These are phyloP conservation scores for Mucor plumbeus DNA, from an alignment of 371 early-diverging fungal species.

Conservation along the genomic window DNA sequence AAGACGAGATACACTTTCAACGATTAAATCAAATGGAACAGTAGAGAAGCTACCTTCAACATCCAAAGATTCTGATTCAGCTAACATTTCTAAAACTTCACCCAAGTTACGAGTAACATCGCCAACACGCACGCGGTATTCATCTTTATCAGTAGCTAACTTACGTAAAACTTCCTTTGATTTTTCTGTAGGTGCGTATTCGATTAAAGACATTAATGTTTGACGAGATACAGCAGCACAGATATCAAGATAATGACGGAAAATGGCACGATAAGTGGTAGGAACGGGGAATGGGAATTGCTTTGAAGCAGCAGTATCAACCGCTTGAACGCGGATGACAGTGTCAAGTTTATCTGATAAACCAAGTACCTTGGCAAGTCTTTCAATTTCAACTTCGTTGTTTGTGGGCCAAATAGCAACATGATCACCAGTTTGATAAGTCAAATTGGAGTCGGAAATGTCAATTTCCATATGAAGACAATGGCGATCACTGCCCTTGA, in stretches of 20 bases:
- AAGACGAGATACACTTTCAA: slow-evolving; percentile 82
- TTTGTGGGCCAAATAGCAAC: slow-evolving; percentile 94
- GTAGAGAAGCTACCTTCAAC: slow-evolving; percentile 31
- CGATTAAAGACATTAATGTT: slow-evolving; percentile 59
- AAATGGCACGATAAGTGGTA: slow-evolving; percentile 82
- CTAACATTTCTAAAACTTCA: slow-evolving; percentile 59
- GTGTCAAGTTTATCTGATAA: slow-evolving; percentile 71
- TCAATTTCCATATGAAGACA: slow-evolving; percentile 95
- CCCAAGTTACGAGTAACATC: slow-evolving; percentile 71
- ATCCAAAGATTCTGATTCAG: slow-evolving; percentile 28
- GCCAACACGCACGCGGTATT: slow-evolving; percentile 62
- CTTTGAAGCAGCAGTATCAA: slow-evolving; percentile 75
- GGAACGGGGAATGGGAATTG: slow-evolving; percentile 87
- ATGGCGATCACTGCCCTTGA: slow-evolving; percentile 73
- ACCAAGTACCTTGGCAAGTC: slow-evolving; percentile 67
- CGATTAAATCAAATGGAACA: slow-evolving; percentile 75
- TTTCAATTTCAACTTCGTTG: slow-evolving; percentile 73
- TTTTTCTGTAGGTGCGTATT: slow-evolving; percentile 62
- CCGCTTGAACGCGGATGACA: slow-evolving; percentile 62
- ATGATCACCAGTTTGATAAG: slow-evolving; percentile 94
- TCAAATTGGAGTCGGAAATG: slow-evolving; percentile 75
- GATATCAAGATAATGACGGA: slow-evolving; percentile 93
- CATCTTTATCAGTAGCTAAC: slow-evolving; percentile 78
- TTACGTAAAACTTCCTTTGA: slow-evolving; percentile 54
- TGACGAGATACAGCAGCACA: slow-evolving; percentile 72